Evolutionary conservation across 345 rosid genomes (phyloP).

Genomic region (Citrus australasica): DNA sequence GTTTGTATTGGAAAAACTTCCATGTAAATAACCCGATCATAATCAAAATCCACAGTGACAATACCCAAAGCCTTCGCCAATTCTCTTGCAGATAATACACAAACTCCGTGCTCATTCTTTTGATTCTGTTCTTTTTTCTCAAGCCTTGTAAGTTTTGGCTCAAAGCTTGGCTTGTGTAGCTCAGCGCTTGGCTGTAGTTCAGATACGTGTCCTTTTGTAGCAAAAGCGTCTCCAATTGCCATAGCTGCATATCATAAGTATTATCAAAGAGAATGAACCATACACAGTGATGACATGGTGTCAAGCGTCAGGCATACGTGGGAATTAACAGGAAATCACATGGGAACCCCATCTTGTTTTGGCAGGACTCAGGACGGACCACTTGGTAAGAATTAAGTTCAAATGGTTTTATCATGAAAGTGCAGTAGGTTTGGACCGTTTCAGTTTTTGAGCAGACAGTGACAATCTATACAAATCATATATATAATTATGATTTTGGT

Average conservation of each 20-base stretch:
- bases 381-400: slow-evolving; percentile 9
- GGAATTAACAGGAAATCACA: slow-evolving; percentile 25
- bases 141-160: slow-evolving; percentile 98
- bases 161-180: slow-evolving; percentile 96
- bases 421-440: not conserved
- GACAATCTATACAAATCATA: not conserved
- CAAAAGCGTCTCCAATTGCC: slow-evolving; percentile 98
- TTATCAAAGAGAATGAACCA: not conserved
- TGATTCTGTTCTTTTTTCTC: slow-evolving; percentile 48
- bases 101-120: slow-evolving; percentile 46
- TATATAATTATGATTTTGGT: not conserved
- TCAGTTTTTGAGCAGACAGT: not conserved
- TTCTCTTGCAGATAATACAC: slow-evolving; percentile 75
- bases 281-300: not conserved
- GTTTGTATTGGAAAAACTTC: slow-evolving; percentile 86
- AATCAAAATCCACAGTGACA: slow-evolving; percentile 69
- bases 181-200: slow-evolving; percentile 91
- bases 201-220: slow-evolving; percentile 94
- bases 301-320: slow-evolving; percentile 9
- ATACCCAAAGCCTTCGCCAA: slow-evolving; percentile 94
- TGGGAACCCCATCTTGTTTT: slow-evolving; percentile 20
- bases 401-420: slow-evolving; percentile 12
- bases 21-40: slow-evolving; percentile 83
- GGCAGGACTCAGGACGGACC: slow-evolving; percentile 9
- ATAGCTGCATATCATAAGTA: slow-evolving; percentile 47